Evolutionary conservation across 2,329 filamentous ascomycete genomes (phyloP), one percentile per base, ranked within the genome.

Genomic region (Esteya vermicola): DNA sequence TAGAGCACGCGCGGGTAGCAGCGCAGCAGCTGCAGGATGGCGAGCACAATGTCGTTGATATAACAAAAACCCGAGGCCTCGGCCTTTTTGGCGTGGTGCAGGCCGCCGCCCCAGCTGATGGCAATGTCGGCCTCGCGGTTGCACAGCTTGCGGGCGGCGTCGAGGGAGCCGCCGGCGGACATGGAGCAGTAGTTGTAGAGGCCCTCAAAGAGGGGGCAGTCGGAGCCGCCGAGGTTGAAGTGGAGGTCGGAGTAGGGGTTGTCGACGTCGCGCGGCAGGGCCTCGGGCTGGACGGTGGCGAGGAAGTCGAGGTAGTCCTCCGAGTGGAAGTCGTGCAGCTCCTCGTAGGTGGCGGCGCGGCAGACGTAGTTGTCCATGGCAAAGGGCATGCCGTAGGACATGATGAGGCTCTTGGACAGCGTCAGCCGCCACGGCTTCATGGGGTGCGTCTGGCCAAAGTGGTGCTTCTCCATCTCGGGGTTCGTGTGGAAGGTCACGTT

Each of bases 391-490:
- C 91, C 91, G 58, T 96, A 96, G 2, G 85, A 82, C 55, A 93
- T 80, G 47, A 98, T 85, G 35, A 98, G 74, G 52, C 91, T 85
- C 59, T 98, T 96, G 42, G 91, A 93, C 41, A 98, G 71, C 14
- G 88, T 95, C 47, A 98, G 66, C 27, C 91, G 84, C 89, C 91
- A 96, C 43, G 91, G 91, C 59, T 98, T 98, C 91, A 98, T 98
- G 18, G 91, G 91, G 65, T 98, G 91, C 9, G 85, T 88, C 62
- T 85, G 81, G 48, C 91, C 91, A 58, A 98, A 98, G 59, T 98
- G 91, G 60, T 96, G 89, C 55, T 83, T 82, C 63, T 98, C 91
- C 57, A 96, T 93, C 44, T 85, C 78, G 2, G 88, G 84, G 53
- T 95, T 95, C 62, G 86, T 85, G 58, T 98, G 91, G 61, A 88